Conservation (phyloP, 768 basidiomycete genomes). For the Antrodiella citrinella region DNA sequence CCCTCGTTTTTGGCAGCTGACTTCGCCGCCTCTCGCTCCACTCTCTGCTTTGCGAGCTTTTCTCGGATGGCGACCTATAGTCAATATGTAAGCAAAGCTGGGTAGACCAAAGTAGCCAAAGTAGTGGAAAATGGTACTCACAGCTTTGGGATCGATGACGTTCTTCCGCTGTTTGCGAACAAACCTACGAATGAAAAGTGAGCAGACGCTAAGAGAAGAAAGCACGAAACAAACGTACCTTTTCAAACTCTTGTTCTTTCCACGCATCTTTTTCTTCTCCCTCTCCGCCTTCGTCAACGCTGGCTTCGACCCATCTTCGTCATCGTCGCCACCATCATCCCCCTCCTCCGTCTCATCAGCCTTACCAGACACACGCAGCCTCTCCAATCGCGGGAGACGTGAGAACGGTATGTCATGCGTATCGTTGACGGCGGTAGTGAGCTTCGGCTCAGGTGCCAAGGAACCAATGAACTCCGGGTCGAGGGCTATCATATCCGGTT, state of each 20-base stretch:
- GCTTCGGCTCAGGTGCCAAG: conserved; percentile 51
- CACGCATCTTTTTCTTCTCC: conserved; percentile 78
- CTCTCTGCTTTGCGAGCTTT: conserved; percentile 30
- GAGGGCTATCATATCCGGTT: conserved; percentile 85
- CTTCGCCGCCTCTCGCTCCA: conserved; percentile 21
- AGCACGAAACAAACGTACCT: conserved; percentile 30
- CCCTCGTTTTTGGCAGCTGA: no score
- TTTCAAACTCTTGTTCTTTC: conserved; percentile 81
- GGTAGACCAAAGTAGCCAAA: neutral
- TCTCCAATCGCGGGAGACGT: conserved; percentile 70
- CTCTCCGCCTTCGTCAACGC: conserved; percentile 29
- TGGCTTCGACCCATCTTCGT: conserved; percentile 23
- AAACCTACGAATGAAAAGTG: conserved; percentile 37
- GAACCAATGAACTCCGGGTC: conserved; percentile 72
- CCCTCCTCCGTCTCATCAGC: conserved; percentile 55
- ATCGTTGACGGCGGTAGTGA: conserved; percentile 36
- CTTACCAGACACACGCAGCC: conserved; percentile 66
- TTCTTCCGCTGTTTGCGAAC: conserved; percentile 92
- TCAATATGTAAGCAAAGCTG: no score
- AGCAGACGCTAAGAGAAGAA: conserved; percentile 2
- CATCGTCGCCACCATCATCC: conserved; percentile 29
- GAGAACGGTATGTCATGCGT: conserved; percentile 50
- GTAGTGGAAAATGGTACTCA: conserved; percentile 25
- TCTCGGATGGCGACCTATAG: conserved; percentile 35
- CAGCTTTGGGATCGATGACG: conserved; percentile 78